Evolutionary conservation across 257 asterid genomes (phyloP).

Genomic region (Perilla frutescens): DNA sequence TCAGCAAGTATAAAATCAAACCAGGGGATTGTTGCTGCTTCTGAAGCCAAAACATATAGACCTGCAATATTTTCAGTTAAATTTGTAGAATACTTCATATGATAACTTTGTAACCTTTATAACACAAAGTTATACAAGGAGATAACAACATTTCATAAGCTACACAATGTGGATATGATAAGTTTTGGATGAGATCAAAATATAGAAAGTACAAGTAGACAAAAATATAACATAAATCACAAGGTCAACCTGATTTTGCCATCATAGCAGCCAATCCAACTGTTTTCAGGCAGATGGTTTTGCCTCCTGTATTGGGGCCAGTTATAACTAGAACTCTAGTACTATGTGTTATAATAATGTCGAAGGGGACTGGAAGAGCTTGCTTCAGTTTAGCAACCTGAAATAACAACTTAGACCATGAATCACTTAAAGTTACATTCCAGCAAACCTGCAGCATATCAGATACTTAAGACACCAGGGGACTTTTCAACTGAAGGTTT

Average conservation of each 20-base stretch:
- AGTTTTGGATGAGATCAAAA: conserved; percentile 6
- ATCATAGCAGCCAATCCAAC: conserved; percentile 97
- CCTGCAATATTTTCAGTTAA: conserved; percentile 57
- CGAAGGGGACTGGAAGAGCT: conserved; percentile 81
- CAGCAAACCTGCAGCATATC: conserved; percentile 8
- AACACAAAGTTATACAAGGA: not conserved
- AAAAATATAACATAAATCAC: conserved; percentile 14
- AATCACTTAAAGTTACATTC: conserved; percentile 8
- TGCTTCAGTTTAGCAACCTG: conserved; percentile 78
- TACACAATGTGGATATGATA: conserved; percentile 5
- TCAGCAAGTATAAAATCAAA: conserved; percentile 95
- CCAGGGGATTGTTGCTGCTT: conserved; percentile 94
- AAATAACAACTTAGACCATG: conserved; percentile 36
- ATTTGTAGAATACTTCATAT: conserved; percentile 9
- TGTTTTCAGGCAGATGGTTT: conserved; percentile 95
- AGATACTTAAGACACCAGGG: conserved; percentile 27
- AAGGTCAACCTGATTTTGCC: conserved; percentile 90
- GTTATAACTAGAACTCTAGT: conserved; percentile 82
- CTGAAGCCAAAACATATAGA: conserved; percentile 88
- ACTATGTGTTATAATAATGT: conserved; percentile 63
- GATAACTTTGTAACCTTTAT: conserved; percentile 14
- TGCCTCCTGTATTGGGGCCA: conserved; percentile 99
- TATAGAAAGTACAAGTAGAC: conserved; percentile 1
- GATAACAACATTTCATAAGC: conserved; percentile 8
- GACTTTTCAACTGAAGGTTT: conserved; percentile 8